Percentiles rank a stretch among this genome's conserved stretches.
Evolutionary conservation across 805 yeast genomes (phyloP).

Genomic region (Komagataella ulmi): DNA sequence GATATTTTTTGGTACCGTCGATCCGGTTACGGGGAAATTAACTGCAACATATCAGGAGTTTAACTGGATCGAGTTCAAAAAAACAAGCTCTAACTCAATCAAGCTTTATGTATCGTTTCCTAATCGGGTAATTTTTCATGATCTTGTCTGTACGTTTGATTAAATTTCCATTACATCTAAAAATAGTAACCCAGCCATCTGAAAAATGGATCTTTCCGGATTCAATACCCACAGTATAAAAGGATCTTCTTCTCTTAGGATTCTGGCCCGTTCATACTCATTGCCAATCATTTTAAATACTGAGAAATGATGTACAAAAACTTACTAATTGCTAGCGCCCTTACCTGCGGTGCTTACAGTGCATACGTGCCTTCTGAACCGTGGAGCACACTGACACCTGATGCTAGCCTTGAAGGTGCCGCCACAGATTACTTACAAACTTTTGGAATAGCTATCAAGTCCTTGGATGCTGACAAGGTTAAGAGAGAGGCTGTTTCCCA

Average conservation of each 20-base stretch:
- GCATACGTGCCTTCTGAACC: slow-evolving; percentile 56
- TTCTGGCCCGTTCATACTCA: not conserved
- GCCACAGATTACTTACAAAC: slow-evolving; percentile 38
- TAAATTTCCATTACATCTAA: not conserved
- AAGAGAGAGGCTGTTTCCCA: slow-evolving; percentile 28
- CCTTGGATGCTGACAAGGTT: slow-evolving; percentile 25
- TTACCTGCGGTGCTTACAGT: slow-evolving; percentile 36
- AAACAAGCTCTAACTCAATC: not conserved
- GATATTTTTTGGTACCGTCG: not conserved
- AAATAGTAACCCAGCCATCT: not conserved
- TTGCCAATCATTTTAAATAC: not conserved
- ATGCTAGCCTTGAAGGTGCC: slow-evolving; percentile 37
- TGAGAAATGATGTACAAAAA: not conserved
- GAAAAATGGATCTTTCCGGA: not conserved
- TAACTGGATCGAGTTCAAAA: not conserved
- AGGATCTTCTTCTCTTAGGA: not conserved
- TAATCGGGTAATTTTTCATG: not conserved
- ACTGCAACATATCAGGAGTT: not conserved
- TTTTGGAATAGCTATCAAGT: slow-evolving; percentile 60
- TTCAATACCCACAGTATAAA: not conserved
- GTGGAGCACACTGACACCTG: slow-evolving; percentile 65
- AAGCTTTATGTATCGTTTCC: not conserved
- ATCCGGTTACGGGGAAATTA: not conserved
- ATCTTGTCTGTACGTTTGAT: not conserved
- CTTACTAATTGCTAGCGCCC: slow-evolving; percentile 18